phyloP scores from a whole-genome alignment of 176 grass and related monocot genomes.

The Oryza glaberrima region DNA sequence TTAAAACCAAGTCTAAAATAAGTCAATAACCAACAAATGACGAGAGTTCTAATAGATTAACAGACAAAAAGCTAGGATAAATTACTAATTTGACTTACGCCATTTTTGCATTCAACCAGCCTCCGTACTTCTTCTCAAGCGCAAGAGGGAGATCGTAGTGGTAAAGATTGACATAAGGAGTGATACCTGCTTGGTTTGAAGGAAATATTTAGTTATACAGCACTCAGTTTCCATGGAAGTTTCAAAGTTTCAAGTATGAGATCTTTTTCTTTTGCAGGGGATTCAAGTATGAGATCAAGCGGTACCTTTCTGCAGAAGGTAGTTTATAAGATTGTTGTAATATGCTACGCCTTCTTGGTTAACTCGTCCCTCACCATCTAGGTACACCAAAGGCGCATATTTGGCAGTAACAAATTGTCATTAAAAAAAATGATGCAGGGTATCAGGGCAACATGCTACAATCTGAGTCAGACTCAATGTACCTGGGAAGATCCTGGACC shows the following conservation, averaged over 20 bases:
- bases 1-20: background rate
- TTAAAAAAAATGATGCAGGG: background rate
- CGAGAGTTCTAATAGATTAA: background rate
- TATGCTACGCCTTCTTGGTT: constrained; percentile 67
- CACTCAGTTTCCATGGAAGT: constrained; percentile 28
- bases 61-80: constrained; percentile 10
- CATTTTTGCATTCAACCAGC: constrained; percentile 61
- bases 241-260: background rate
- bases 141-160: constrained; percentile 73
- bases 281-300: no score
- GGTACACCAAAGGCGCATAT: constrained; percentile 27
- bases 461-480: background rate
- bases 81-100: constrained; percentile 48
- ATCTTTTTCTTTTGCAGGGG: no score
- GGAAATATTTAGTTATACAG: constrained; percentile 4
- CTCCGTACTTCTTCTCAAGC: constrained; percentile 70
- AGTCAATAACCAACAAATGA: background rate
- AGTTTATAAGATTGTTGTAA: constrained; percentile 80
- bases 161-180: constrained; percentile 66
- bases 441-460: background rate
- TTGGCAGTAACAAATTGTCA: background rate
- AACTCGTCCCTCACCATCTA: constrained; percentile 61
- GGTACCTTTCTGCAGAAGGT: constrained; percentile 67
- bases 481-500: constrained; percentile 77
- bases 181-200: constrained; percentile 50